Conservation (phyloP, 192 early-diverging fungal genomes). For the Spizellomyces sp. region DNA sequence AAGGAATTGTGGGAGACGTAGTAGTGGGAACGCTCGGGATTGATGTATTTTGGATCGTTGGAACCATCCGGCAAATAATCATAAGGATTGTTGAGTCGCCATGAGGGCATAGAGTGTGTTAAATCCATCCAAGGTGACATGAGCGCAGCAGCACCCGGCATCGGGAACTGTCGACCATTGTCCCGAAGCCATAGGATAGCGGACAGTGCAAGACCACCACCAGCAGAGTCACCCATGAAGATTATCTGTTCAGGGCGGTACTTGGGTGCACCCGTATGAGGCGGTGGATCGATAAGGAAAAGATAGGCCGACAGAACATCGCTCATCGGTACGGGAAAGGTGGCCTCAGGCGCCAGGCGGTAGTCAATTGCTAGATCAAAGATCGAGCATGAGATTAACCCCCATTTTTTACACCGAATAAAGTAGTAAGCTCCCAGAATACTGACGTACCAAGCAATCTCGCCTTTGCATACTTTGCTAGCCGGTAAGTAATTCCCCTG, state of each 20-base stretch:
- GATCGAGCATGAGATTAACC: not conserved
- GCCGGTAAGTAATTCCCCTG: slow-evolving; percentile 32
- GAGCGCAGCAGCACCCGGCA: slow-evolving; percentile 57
- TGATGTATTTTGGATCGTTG: slow-evolving; percentile 36
- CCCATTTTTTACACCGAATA: not conserved
- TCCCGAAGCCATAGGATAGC: slow-evolving; percentile 45
- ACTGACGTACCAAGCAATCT: slow-evolving; percentile 43
- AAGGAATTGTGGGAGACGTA: slow-evolving; percentile 36
- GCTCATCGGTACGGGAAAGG: slow-evolving; percentile 80
- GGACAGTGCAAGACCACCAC: slow-evolving; percentile 54
- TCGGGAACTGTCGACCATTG: not conserved
- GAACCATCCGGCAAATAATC: slow-evolving; percentile 43
- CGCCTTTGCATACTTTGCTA: slow-evolving; percentile 55
- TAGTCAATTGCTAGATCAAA: slow-evolving; percentile 66
- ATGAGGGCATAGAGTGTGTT: slow-evolving; percentile 53
- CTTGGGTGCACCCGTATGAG: slow-evolving; percentile 23
- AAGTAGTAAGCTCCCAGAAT: not conserved
- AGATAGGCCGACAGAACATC: slow-evolving; percentile 80
- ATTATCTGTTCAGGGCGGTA: slow-evolving; percentile 44
- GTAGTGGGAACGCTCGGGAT: slow-evolving; percentile 23
- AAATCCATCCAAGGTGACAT: slow-evolving; percentile 72
- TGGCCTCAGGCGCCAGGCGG: slow-evolving; percentile 75
- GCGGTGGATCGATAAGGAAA: slow-evolving; percentile 58
- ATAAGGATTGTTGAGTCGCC: slow-evolving; percentile 34
- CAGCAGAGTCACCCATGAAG: slow-evolving; percentile 56